Conservation (phyloP, 192 early-diverging fungal genomes). For the Coemansia sp. region DNA sequence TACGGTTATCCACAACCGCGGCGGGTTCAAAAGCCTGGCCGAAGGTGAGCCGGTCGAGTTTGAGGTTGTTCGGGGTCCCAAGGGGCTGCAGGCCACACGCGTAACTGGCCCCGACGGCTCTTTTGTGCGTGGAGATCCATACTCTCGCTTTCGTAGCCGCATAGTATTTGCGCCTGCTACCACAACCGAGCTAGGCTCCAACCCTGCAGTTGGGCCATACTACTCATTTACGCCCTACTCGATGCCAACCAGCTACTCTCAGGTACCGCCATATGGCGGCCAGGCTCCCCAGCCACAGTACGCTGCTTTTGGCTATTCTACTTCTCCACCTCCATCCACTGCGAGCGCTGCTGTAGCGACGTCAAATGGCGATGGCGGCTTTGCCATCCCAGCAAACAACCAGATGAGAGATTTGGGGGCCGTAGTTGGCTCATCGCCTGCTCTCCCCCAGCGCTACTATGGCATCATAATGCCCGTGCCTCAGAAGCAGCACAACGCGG, state of each 20-base stretch:
- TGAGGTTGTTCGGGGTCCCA: conserved; percentile 68
- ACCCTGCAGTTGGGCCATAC: conserved; percentile 5
- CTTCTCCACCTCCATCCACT: conserved; percentile 6
- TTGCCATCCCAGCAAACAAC: conserved; percentile 11
- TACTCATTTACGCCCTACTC: conserved; percentile 19
- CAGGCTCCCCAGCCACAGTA: conserved; percentile 33
- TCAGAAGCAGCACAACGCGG: conserved; percentile 15
- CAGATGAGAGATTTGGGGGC: conserved; percentile 5
- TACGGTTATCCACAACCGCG: conserved; percentile 71
- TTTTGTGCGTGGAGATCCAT: conserved; percentile 77
- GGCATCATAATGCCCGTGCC: conserved; percentile 10
- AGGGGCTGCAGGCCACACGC: conserved; percentile 80
- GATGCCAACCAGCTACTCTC: conserved; percentile 20
- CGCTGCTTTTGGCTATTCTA: conserved; percentile 14
- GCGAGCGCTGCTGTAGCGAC: not conserved
- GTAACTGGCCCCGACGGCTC: conserved; percentile 74
- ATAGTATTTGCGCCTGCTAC: not conserved
- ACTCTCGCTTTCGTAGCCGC: conserved; percentile 36
- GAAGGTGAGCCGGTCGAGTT: conserved; percentile 72
- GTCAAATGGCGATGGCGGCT: conserved; percentile 6
- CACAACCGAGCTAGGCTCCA: not conserved
- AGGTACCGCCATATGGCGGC: conserved; percentile 18
- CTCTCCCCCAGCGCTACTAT: conserved; percentile 18
- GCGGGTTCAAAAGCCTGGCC: conserved; percentile 74
- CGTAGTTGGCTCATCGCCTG: conserved; percentile 9